Evolutionary conservation across 306 rosid genomes (phyloP).

Genomic region (Dryas alaskensis): DNA sequence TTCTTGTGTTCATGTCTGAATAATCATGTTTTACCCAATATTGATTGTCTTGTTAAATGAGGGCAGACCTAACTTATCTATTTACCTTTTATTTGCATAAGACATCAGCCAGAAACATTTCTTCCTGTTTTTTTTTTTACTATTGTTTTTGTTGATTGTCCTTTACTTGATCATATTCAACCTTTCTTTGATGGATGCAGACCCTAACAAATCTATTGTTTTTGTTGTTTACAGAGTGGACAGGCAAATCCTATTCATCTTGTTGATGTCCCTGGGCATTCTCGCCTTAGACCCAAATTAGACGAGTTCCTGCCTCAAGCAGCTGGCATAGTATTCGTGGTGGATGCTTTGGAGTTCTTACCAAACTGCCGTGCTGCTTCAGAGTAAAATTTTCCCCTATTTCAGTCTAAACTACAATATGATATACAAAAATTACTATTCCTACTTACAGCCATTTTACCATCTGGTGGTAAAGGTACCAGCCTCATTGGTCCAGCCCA

Average conservation of each 20-base stretch:
- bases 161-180: slow-evolving; percentile 12
- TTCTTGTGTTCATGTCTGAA: slow-evolving; percentile 3
- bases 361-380: slow-evolving; percentile 84
- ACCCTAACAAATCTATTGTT: too few species aligned
- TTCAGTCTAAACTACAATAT: background rate
- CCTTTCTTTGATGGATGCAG: background rate
- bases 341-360: slow-evolving; percentile 83
- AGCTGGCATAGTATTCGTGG: slow-evolving; percentile 79
- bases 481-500: background rate
- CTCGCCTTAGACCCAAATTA: slow-evolving; percentile 84
- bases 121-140: slow-evolving; percentile 10
- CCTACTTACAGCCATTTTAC: background rate
- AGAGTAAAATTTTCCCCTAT: slow-evolving; percentile 50
- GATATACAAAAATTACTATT: background rate
- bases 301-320: slow-evolving; percentile 87
- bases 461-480: background rate
- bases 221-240: slow-evolving; percentile 47
- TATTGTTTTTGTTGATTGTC: slow-evolving; percentile 12
- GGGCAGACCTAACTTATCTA: background rate
- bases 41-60: background rate
- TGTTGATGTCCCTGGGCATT: slow-evolving; percentile 95
- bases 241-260: slow-evolving; percentile 72
- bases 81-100: background rate
- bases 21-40: background rate
- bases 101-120: background rate